phyloP scores from a whole-genome alignment of 2,329 filamentous ascomycete genomes.

The Capronia epimyces region DNA sequence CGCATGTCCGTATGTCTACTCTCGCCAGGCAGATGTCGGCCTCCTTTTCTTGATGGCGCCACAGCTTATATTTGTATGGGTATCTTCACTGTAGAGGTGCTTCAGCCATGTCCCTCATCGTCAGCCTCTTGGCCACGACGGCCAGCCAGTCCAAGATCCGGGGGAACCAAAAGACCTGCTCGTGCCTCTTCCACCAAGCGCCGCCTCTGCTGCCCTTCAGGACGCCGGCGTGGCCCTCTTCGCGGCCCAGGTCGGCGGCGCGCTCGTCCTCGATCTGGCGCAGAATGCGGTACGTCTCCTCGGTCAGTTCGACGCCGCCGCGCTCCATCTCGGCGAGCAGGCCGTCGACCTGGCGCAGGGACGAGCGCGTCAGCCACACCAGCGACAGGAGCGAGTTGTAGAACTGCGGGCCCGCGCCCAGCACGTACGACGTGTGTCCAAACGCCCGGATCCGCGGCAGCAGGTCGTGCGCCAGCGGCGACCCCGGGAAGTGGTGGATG shows the following conservation, averaged over 20 bases:
- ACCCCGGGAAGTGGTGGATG: slow-evolving; percentile 38
- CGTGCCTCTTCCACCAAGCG: slow-evolving; percentile 21
- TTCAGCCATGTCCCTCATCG: neutral
- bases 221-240: neutral
- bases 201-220: slow-evolving; percentile 6
- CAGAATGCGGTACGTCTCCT: slow-evolving; percentile 31
- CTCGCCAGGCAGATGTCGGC: too few relatives aligned
- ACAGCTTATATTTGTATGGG: too few relatives aligned
- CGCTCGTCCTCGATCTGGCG: slow-evolving; percentile 18
- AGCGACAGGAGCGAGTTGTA: slow-evolving; percentile 44
- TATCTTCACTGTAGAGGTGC: too few relatives aligned
- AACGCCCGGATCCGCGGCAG: slow-evolving; percentile 38
- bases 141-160: slow-evolving; percentile 18
- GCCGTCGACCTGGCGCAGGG: slow-evolving; percentile 38
- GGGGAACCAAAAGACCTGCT: slow-evolving; percentile 23
- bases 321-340: slow-evolving; percentile 43
- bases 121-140: slow-evolving; percentile 6
- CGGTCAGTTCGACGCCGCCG: slow-evolving; percentile 37
- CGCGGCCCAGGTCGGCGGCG: slow-evolving; percentile 6
- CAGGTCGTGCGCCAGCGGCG: slow-evolving; percentile 38
- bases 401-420: slow-evolving; percentile 39
- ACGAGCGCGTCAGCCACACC: slow-evolving; percentile 40
- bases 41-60: too few relatives aligned
- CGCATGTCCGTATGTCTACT: too few relatives aligned
- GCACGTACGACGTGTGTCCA: slow-evolving; percentile 40